Conservation (phyloP, 2,329 filamentous ascomycete species). For the Peltaster fructicola region DNA sequence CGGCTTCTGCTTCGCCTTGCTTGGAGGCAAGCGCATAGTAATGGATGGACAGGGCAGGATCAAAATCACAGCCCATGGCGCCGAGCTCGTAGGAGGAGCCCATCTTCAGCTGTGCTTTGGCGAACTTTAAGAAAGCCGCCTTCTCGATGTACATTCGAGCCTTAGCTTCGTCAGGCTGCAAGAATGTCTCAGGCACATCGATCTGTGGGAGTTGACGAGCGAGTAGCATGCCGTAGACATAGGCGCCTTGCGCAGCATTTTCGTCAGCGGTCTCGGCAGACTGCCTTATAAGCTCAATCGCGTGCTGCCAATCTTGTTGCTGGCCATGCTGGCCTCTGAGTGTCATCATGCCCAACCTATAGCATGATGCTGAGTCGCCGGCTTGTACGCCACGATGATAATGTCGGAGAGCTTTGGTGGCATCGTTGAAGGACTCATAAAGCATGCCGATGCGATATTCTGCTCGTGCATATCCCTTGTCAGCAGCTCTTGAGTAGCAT, state of each 20-base stretch:
- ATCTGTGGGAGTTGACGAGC: slow-evolving; percentile 85
- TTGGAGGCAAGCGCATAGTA: slow-evolving; percentile 88
- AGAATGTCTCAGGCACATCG: slow-evolving; percentile 50
- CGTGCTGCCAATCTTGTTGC: slow-evolving; percentile 58
- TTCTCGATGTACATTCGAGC: slow-evolving; percentile 88
- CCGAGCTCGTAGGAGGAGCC: slow-evolving; percentile 89
- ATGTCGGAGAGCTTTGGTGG: slow-evolving; percentile 75
- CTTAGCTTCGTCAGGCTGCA: slow-evolving; percentile 53
- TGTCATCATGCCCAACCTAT: slow-evolving; percentile 91
- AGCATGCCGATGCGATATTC: slow-evolving; percentile 98
- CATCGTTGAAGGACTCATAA: slow-evolving; percentile 87
- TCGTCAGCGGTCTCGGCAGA: slow-evolving; percentile 83
- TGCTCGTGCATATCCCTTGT: slow-evolving; percentile 69
- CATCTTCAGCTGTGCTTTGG: slow-evolving; percentile 95
- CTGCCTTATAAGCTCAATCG: slow-evolving; percentile 64
- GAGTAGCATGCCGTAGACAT: slow-evolving; percentile 76
- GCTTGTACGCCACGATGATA: slow-evolving; percentile 66
- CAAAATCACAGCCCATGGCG: slow-evolving; percentile 85
- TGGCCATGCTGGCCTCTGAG: slow-evolving; percentile 86
- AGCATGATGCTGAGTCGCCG: slow-evolving; percentile 74
- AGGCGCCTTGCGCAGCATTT: slow-evolving; percentile 90
- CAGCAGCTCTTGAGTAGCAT: slow-evolving; percentile 70
- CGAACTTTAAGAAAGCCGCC: slow-evolving; percentile 85
- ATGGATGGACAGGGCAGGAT: slow-evolving; percentile 78
- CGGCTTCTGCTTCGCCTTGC: slow-evolving; percentile 83